Base-by-base conservation (phyloP, 164 flowering plant genomes). In the Malania oleifera region DNA sequence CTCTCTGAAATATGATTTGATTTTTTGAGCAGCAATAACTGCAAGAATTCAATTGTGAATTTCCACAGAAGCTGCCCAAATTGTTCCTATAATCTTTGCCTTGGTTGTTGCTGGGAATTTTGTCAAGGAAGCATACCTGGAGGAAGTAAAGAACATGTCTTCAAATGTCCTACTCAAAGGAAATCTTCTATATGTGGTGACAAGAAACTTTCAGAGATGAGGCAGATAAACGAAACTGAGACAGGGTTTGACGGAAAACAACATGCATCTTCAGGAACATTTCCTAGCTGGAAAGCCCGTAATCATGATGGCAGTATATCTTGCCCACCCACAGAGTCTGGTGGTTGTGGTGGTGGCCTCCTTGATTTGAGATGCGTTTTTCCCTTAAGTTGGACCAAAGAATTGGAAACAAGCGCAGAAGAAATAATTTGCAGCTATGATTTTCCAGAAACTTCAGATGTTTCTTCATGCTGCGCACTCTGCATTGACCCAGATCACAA, bases 41-140 rank as follows among this genome's bases (percentile, higher is more conserved):
- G 92, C 76, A 77, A 70, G 70, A 61, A 74, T 37, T 75, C 77
- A 34, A 82, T 85, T 43, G 65, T 74, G 41, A 83, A 85, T 74
- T 69, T 77, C 61, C 86, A 85, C 49, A 76, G 88, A 77, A 85
- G 87, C 72, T 91, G 96, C 67, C 60, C 76, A 56, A 72, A 67
- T 11, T 83, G 96, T 71, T 89, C 83, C 5, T 89, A 75, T 69
- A 75, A 68, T 24, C 83, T 89, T 38, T 91, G 96, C 75, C 75
- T 85, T 70, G 70, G 69, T 60, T 89, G 96, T 69, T 82, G 83
- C 62, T 66, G 65, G 44, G 85, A 82, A 52, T 57, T 78, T 27
- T 59, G 68, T 40, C 59, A 22, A 60, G 82, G 74, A 27, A 73
- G 54, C 28, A 45, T 63, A 31, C 61, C 28, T 56, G 76, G 64